A percentile compares a stretch with the other conserved stretches of the same genome.
Evolutionary conservation across 225 moss, liverwort and hornwort genomes (phyloP).

Genomic region (Pseudoscleropodium purum): DNA sequence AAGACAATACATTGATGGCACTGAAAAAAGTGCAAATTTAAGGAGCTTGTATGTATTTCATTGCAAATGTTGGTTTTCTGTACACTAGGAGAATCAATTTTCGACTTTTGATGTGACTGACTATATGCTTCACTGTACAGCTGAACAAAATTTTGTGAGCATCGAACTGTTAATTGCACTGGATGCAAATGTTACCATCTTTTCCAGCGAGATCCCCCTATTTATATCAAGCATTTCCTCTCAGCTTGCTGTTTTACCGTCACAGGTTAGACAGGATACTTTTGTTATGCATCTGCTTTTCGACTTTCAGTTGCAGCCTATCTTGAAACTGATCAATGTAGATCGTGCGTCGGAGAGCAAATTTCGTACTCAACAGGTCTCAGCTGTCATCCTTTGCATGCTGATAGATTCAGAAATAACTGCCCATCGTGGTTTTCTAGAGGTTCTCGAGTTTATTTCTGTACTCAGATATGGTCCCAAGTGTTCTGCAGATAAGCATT

Average conservation of each 20-base stretch:
- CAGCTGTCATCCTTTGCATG: neutral
- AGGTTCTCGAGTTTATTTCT: neutral
- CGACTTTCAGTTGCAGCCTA: neutral
- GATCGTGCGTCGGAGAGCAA: neutral
- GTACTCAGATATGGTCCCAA: neutral
- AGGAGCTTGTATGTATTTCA: neutral
- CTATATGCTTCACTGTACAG: constrained; percentile 7
- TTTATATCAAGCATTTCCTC: constrained; percentile 69
- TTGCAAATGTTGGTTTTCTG: neutral
- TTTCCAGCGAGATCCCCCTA: constrained; percentile 34
- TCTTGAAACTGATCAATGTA: neutral
- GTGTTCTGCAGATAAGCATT: constrained; percentile 20
- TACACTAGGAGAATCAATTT: neutral
- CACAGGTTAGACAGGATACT: constrained; percentile 43
- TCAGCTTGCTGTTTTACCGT: constrained; percentile 38
- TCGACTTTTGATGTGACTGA: neutral
- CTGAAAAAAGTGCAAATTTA: neutral
- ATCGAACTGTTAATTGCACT: constrained; percentile 65
- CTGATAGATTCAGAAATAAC: neutral
- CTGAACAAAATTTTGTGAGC: constrained; percentile 34
- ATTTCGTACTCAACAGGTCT: neutral
- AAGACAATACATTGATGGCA: neutral
- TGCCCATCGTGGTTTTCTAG: neutral
- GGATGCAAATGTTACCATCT: constrained; percentile 45
- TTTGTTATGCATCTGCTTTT: neutral